These are phyloP conservation scores for Zygotorulaspora chibaensis DNA, from an alignment of 805 yeast species.

Conservation along the genomic window DNA sequence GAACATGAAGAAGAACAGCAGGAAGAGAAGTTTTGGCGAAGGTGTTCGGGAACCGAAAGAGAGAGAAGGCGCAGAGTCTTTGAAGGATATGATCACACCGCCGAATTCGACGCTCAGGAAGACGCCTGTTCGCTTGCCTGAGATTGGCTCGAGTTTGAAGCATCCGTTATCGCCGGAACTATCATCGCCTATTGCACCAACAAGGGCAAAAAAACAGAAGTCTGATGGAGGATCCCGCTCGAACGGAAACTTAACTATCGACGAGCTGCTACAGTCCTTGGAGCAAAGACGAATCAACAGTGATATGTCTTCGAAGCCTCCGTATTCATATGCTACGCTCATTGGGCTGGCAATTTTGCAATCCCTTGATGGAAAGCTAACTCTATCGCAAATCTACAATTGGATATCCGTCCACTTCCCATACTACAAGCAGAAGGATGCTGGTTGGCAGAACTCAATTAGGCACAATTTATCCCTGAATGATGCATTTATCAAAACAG, in stretches of 20 bases:
- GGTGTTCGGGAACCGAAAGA: not conserved
- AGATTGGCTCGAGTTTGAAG: constrained; percentile 2
- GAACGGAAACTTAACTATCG: constrained; percentile 29
- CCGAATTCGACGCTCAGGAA: constrained; percentile 29
- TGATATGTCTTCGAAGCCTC: constrained; percentile 57
- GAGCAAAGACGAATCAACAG: constrained; percentile 16
- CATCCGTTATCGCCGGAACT: constrained; percentile 32
- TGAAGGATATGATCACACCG: constrained; percentile 26
- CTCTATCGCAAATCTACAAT: constrained; percentile 77
- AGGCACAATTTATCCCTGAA: constrained; percentile 90
- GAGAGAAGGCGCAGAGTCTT: not conserved
- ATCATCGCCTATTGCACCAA: constrained; percentile 32
- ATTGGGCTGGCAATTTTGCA: constrained; percentile 90
- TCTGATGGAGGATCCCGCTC: constrained; percentile 29
- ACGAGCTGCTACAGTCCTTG: constrained; percentile 28
- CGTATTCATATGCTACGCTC: constrained; percentile 87
- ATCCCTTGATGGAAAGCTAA: constrained; percentile 65
- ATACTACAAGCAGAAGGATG: constrained; percentile 77
- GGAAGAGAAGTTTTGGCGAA: constrained; percentile 12
- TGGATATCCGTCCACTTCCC: constrained; percentile 89
- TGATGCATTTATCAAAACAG: constrained; percentile 86
- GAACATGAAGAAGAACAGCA: not conserved
- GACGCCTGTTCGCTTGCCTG: constrained; percentile 1
- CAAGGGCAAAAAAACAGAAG: constrained; percentile 28
- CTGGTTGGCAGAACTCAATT: constrained; percentile 97